Conservation (phyloP, 805 yeast species). For the Kregervanrija fluxuum region DNA sequence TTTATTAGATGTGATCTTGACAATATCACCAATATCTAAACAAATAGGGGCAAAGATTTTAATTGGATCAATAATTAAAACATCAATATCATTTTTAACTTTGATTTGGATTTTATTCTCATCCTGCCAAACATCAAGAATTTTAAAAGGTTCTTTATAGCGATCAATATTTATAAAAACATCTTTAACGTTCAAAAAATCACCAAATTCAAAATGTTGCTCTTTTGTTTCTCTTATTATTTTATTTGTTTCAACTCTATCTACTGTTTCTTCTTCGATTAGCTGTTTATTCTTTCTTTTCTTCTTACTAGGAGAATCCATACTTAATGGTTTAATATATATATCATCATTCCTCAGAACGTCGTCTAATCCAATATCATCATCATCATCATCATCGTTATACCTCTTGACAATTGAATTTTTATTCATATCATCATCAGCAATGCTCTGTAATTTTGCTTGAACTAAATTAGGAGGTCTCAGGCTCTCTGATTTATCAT, state of each 20-base stretch:
- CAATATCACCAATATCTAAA: slow-evolving; percentile 12
- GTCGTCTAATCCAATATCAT: not conserved
- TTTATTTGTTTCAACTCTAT: not conserved
- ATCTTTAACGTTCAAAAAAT: not conserved
- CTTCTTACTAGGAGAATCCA: not conserved
- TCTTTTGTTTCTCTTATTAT: not conserved
- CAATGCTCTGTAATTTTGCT: not conserved
- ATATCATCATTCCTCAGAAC: not conserved
- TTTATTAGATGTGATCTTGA: slow-evolving; percentile 5
- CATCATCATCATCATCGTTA: not conserved
- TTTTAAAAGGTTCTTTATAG: not conserved
- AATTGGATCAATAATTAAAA: slow-evolving; percentile 2
- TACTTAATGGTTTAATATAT: not conserved
- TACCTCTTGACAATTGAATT: not conserved
- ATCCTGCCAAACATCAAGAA: not conserved
- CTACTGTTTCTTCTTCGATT: not conserved
- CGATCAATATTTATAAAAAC: slow-evolving; percentile 1
- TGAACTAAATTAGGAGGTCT: too few species aligned
- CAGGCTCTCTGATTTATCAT: too few species aligned
- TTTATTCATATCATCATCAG: not conserved
- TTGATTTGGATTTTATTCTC: not conserved
- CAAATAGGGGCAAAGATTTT: slow-evolving; percentile 15
- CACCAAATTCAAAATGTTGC: not conserved
- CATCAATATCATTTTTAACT: slow-evolving; percentile 1
- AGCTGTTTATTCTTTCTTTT: not conserved